Conservation (phyloP, 2,329 filamentous ascomycete genomes). For the Metarhizium rileyi region DNA sequence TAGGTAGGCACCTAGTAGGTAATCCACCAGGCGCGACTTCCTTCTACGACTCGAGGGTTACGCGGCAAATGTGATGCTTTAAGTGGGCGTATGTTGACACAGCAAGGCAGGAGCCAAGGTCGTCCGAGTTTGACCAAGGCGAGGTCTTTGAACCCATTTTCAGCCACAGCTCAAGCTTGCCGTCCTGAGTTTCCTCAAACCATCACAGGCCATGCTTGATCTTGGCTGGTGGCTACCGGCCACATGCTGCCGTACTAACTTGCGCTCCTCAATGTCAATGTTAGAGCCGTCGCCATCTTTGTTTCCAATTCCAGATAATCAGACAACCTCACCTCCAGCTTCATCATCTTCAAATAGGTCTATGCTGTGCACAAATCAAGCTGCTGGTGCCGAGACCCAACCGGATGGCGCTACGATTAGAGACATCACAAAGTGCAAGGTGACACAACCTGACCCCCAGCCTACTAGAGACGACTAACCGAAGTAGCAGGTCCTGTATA, state of each 20-base stretch:
- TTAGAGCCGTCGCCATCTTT: background rate
- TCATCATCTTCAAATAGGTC: background rate
- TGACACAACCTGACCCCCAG: background rate
- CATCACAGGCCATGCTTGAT: too few relatives aligned
- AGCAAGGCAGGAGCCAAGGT: background rate
- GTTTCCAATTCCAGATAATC: background rate
- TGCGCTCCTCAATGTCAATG: too few relatives aligned
- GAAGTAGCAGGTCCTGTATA: background rate
- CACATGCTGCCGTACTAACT: too few relatives aligned
- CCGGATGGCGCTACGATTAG: slow-evolving; percentile 5
- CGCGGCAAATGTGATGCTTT: background rate
- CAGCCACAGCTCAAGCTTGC: too few relatives aligned
- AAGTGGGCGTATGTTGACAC: background rate
- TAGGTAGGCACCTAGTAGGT: too few relatives aligned
- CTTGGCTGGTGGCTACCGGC: background rate
- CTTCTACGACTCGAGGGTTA: too few relatives aligned
- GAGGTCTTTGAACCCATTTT: too few relatives aligned
- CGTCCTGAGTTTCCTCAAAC: too few relatives aligned
- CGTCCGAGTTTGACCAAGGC: too few relatives aligned
- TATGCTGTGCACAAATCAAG: background rate
- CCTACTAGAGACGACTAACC: background rate
- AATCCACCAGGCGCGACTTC: too few relatives aligned
- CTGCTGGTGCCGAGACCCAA: slow-evolving; percentile 4
- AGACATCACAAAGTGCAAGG: background rate
- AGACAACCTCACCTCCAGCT: background rate